Evolutionary conservation across 306 rosid genomes (phyloP).

Genomic region (Boehmeria nivea): DNA sequence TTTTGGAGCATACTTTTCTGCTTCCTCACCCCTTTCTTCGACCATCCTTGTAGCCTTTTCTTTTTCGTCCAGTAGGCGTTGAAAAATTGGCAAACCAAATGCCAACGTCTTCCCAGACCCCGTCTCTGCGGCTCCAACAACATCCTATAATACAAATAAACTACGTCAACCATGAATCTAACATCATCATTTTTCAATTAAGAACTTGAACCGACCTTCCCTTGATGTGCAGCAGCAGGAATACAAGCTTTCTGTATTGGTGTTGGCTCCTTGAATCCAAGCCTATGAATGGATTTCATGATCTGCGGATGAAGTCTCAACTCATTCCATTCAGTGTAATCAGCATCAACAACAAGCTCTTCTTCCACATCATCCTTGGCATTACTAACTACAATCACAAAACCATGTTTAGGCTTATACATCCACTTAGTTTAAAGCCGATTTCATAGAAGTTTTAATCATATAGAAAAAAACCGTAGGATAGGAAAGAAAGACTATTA

Average conservation of each 20-base stretch:
- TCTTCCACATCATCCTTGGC: conserved; percentile 37
- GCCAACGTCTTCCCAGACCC: conserved; percentile 98
- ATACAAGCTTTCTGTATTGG: conserved; percentile 90
- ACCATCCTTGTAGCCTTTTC: conserved; percentile 52
- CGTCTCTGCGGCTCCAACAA: conserved; percentile 96
- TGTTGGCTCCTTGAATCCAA: conserved; percentile 89
- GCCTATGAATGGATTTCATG: conserved; percentile 67
- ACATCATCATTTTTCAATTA: conserved; percentile 1
- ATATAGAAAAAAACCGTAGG: background rate
- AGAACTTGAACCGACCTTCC: conserved; percentile 66
- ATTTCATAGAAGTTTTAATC: background rate
- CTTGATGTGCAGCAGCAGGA: conserved; percentile 96
- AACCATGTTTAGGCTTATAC: too few species aligned
- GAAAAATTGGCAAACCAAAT: conserved; percentile 96
- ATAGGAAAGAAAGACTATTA: too few species aligned
- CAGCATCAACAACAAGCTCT: conserved; percentile 53
- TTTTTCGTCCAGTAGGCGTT: conserved; percentile 81
- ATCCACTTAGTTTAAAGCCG: background rate
- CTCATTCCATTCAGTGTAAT: conserved; percentile 79
- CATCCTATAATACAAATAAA: conserved; percentile 57
- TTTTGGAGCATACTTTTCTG: conserved; percentile 38
- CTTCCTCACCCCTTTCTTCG: conserved; percentile 46
- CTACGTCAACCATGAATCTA: conserved; percentile 17
- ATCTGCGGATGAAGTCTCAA: conserved; percentile 86
- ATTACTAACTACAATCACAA: conserved; percentile 31